phyloP scores from a whole-genome alignment of 208 protist genomes.

The Acanthamoeba castellanii region DNA sequence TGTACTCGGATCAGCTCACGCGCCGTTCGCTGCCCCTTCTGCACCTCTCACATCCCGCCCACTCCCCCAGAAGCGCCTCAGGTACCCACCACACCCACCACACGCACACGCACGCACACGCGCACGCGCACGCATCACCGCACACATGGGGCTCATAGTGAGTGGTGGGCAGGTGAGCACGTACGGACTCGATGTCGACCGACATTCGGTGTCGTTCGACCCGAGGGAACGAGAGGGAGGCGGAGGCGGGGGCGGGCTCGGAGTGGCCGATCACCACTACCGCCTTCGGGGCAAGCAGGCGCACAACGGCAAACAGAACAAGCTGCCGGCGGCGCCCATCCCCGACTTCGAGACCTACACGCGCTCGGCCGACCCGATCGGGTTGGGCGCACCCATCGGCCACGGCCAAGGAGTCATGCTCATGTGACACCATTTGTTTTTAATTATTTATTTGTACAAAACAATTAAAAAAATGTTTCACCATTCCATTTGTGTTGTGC shows the following conservation, averaged over 20 bases:
- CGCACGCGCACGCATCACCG: neutral
- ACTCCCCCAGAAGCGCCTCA: neutral
- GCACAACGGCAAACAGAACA: neutral
- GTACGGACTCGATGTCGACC: neutral
- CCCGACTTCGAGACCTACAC: conserved; percentile 46
- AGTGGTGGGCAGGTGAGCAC: neutral
- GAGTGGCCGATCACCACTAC: neutral
- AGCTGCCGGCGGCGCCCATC: conserved; percentile 41
- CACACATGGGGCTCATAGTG: neutral
- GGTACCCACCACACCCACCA: neutral
- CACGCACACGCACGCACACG: neutral
- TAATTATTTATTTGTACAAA: no score
- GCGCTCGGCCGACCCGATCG: conserved; percentile 20
- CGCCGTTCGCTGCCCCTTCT: conserved; percentile 29
- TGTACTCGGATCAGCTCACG: conserved; percentile 40
- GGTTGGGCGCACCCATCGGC: neutral
- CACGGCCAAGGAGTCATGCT: neutral
- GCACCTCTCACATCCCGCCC: conserved; percentile 27
- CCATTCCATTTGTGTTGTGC: no score
- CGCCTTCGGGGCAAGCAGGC: neutral
- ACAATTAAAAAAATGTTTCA: no score
- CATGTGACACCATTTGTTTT: conserved; percentile 3
- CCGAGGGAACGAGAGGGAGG: neutral
- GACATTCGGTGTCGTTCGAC: neutral
- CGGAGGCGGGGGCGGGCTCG: neutral